Evolutionary conservation across 805 yeast genomes (phyloP).

Genomic region (Wickerhamiella galacta): DNA sequence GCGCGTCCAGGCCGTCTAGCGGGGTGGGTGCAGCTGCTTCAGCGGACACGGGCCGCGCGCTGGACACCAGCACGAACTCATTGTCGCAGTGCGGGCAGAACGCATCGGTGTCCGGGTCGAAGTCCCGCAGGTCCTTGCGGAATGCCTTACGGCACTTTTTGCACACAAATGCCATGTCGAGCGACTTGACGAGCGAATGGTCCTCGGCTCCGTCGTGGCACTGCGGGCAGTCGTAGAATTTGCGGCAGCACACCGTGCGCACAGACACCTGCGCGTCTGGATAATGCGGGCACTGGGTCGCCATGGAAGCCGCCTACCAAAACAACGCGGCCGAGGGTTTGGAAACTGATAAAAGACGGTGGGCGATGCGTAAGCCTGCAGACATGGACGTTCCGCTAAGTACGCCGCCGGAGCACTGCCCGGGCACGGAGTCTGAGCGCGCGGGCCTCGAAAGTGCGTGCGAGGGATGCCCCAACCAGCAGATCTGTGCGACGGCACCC

Average conservation of each 20-base stretch:
- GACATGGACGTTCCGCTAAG: too few relatives aligned
- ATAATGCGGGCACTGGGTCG: slow-evolving; percentile 19
- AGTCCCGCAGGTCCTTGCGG: slow-evolving; percentile 21
- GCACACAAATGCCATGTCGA: slow-evolving; percentile 20
- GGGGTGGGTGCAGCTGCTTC: slow-evolving; percentile 8
- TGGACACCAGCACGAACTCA: slow-evolving; percentile 16
- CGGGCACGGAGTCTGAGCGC: slow-evolving; percentile 86
- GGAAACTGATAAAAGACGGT: neutral
- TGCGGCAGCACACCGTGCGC: slow-evolving; percentile 18
- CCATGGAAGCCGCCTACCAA: neutral
- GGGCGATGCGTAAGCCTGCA: neutral
- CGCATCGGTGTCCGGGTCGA: slow-evolving; percentile 20
- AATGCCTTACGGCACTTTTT: slow-evolving; percentile 22
- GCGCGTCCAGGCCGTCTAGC: slow-evolving; percentile 8
- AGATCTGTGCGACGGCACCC: slow-evolving; percentile 62
- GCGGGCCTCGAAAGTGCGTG: slow-evolving; percentile 96
- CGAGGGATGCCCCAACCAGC: slow-evolving; percentile 85
- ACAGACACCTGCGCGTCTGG: slow-evolving; percentile 22
- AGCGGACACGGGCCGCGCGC: slow-evolving; percentile 7
- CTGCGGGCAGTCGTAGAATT: slow-evolving; percentile 22
- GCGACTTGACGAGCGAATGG: slow-evolving; percentile 19
- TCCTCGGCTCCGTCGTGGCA: slow-evolving; percentile 20
- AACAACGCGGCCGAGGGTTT: neutral
- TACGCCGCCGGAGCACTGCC: slow-evolving; percentile 96
- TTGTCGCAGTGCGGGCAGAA: slow-evolving; percentile 23